Evolutionary conservation across 2,329 filamentous ascomycete species (phyloP).

Genomic region (Bipolaris sorokiniana): DNA sequence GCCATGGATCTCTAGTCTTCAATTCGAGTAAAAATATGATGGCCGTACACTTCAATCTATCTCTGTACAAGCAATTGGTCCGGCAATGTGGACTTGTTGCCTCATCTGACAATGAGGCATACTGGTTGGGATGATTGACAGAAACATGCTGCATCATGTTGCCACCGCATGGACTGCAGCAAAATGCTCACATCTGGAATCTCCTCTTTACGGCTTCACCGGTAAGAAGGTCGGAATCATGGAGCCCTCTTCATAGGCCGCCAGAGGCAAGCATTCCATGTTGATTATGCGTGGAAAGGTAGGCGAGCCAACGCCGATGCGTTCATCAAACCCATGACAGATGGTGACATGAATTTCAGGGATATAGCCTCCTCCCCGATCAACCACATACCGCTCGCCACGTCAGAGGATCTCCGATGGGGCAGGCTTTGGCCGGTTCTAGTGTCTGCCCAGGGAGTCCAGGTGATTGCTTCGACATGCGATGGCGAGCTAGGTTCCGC

Average conservation of each 20-base stretch:
- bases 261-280: constrained; percentile 40
- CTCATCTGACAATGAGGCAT: constrained; percentile 38
- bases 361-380: constrained; percentile 46
- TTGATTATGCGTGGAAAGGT: constrained; percentile 33
- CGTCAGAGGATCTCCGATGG: constrained; percentile 61
- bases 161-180: constrained; percentile 41
- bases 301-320: constrained; percentile 37
- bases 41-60: constrained; percentile 34
- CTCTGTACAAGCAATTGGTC: constrained; percentile 37
- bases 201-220: constrained; percentile 41
- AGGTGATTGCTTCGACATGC: constrained; percentile 54
- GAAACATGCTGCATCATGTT: constrained; percentile 39
- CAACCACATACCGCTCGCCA: constrained; percentile 56
- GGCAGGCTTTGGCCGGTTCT: constrained; percentile 55
- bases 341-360: constrained; percentile 49
- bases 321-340: constrained; percentile 47
- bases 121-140: constrained; percentile 35
- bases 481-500: constrained; percentile 52
- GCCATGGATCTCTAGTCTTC: constrained; percentile 21
- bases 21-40: constrained; percentile 16
- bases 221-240: constrained; percentile 45
- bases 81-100: constrained; percentile 35
- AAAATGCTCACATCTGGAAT: constrained; percentile 27
- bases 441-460: constrained; percentile 50
- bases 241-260: constrained; percentile 39